Percentiles rank a stretch among this genome's conserved stretches.
These are phyloP conservation scores for Dendrostoma leiphaemia DNA, from an alignment of 2,329 filamentous ascomycete genomes.

Conservation along the genomic window DNA sequence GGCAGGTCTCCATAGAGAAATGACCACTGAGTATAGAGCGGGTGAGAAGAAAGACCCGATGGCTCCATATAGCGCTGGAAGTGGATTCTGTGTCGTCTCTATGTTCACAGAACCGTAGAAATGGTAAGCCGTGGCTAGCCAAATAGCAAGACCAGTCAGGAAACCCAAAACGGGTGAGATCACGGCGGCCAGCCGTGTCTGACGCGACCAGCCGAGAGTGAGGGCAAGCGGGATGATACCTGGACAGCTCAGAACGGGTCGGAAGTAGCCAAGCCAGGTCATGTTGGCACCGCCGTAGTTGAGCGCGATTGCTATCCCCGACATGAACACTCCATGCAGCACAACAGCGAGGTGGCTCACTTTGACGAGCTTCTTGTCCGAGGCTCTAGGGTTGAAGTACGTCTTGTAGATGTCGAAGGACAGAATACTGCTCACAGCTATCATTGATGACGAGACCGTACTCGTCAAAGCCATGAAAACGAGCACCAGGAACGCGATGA, in stretches of 20 bases:
- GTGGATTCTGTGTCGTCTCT: conserved; percentile 36
- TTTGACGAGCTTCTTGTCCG: conserved; percentile 37
- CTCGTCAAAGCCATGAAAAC: conserved; percentile 52
- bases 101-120: conserved; percentile 40
- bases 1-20: conserved; percentile 38
- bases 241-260: conserved; percentile 26
- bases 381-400: conserved; percentile 45
- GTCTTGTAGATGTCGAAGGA: conserved; percentile 50
- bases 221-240: conserved; percentile 43
- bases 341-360: conserved; percentile 47
- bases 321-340: conserved; percentile 46
- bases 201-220: conserved; percentile 42
- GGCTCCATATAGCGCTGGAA: conserved; percentile 43
- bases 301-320: conserved; percentile 43
- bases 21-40: conserved; percentile 41
- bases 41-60: conserved; percentile 45
- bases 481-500: conserved; percentile 42
- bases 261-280: conserved; percentile 37
- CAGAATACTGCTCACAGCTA: conserved; percentile 49
- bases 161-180: conserved; percentile 39
- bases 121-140: conserved; percentile 38
- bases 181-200: conserved; percentile 39
- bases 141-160: conserved; percentile 39
- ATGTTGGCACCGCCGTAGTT: conserved; percentile 48
- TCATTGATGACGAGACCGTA: conserved; percentile 48